Percentiles rank a stretch among this genome's conserved stretches.
Conservation (phyloP, 331 rosid genomes). For the Quercus tomentella region DNA sequence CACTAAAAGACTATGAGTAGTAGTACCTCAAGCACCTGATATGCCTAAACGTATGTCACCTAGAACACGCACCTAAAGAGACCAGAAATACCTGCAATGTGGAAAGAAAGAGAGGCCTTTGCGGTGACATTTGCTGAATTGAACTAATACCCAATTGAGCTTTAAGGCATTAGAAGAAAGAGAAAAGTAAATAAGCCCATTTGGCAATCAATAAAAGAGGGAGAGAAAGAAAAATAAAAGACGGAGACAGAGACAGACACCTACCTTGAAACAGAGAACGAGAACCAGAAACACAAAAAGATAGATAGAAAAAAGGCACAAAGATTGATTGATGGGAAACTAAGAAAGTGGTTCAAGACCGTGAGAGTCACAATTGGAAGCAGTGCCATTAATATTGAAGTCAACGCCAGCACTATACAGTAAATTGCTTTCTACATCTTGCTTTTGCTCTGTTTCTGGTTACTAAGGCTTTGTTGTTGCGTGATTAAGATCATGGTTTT, state of each 20-base stretch:
- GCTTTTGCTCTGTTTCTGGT: background rate
- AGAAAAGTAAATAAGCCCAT: slow-evolving; percentile 31
- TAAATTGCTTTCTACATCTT: slow-evolving; percentile 17
- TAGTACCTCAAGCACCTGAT: background rate
- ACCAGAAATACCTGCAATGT: slow-evolving; percentile 14
- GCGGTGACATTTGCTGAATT: slow-evolving; percentile 20
- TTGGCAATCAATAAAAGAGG: slow-evolving; percentile 35
- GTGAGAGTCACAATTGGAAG: slow-evolving; percentile 30
- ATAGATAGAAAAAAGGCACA: slow-evolving; percentile 1
- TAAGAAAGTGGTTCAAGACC: slow-evolving; percentile 43
- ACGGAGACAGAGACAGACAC: slow-evolving; percentile 19
- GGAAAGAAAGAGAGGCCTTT: slow-evolving; percentile 24
- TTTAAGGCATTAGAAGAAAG: slow-evolving; percentile 1
- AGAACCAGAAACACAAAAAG: slow-evolving; percentile 15
- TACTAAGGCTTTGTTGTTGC: slow-evolving; percentile 3
- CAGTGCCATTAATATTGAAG: slow-evolving; percentile 24
- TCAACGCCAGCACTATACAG: slow-evolving; percentile 58
- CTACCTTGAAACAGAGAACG: slow-evolving; percentile 21
- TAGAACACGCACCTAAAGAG: slow-evolving; percentile 15
- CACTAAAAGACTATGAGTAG: background rate
- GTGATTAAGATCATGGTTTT: background rate
- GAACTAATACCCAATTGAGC: slow-evolving; percentile 21
- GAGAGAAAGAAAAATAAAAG: slow-evolving; percentile 23
- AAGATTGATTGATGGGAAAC: slow-evolving; percentile 39
- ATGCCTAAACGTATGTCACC: slow-evolving; percentile 13